phyloP scores from a whole-genome alignment of 192 early-diverging fungal genomes.

The Umbelopsis vinacea region DNA sequence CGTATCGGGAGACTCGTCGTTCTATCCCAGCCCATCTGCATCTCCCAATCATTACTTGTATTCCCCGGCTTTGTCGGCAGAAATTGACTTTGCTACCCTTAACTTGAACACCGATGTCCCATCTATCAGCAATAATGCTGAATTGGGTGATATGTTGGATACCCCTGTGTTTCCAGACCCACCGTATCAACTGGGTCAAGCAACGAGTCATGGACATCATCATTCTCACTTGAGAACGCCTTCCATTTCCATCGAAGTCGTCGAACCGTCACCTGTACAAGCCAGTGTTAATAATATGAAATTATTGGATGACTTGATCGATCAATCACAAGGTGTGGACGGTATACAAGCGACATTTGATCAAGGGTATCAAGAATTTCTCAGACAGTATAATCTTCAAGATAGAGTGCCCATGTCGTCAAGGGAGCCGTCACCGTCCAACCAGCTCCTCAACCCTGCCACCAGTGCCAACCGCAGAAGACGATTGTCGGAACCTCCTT shows the following conservation, averaged over 20 bases:
- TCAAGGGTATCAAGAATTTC: slow-evolving; percentile 7
- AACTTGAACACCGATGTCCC: slow-evolving; percentile 17
- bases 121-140: slow-evolving; percentile 2
- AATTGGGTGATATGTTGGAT: slow-evolving; percentile 22
- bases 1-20: slow-evolving; percentile 16
- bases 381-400: slow-evolving; percentile 7
- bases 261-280: slow-evolving; percentile 1
- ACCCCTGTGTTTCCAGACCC: slow-evolving; percentile 4
- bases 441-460: neutral
- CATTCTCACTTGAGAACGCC: slow-evolving; percentile 5
- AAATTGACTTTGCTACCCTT: neutral
- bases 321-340: neutral
- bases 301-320: slow-evolving; percentile 2
- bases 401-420: neutral
- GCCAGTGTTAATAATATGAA: slow-evolving; percentile 1
- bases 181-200: neutral
- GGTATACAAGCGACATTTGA: slow-evolving; percentile 4
- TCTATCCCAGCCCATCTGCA: slow-evolving; percentile 2
- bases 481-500: slow-evolving; percentile 31
- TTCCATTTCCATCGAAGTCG: slow-evolving; percentile 12
- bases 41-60: neutral
- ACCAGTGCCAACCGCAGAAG: slow-evolving; percentile 22
- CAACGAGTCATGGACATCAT: neutral
- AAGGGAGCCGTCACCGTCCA: slow-evolving; percentile 4
- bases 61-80: slow-evolving; percentile 7